Base-by-base conservation (phyloP, 2,329 filamentous ascomycete species). In the Drechslera avenae region DNA sequence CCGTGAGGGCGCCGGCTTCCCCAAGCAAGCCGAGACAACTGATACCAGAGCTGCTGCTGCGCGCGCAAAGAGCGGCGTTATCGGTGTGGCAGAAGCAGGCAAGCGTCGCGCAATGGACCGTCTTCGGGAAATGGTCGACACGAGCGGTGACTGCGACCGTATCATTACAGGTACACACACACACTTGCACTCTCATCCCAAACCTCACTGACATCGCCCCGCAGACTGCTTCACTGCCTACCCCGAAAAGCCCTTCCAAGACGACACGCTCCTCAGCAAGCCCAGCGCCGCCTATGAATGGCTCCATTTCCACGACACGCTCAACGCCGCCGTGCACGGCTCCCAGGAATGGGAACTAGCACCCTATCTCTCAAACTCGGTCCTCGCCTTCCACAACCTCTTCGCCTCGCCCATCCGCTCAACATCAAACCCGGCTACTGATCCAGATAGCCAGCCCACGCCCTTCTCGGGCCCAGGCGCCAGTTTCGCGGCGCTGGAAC, bases 291-390 rank as follows among this genome's bases (percentile, higher is more conserved):
- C 90, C 0, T 96, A 96, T 72, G 93, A 97, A 67, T 99, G 94
- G 94, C 83, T 99, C 47, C 81, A 95, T 72, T 97, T 99, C 74
- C 90, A 97, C 73, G 94, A 97, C 65, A 79, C 80, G 0, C 86
- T 96, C 56, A 91, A 90, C 18, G 86, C 87, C 1, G 85, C 87
- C 32, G 82, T 97, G 1, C 95, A 87, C 68, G 78, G 85, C n/a
- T 86, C 84, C 52, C 93, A 97, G 71, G 92, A 96, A 48, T 99
- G 94, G 89, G 94, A 99, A 73, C 78, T 99, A 13, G 84, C 83
- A 0, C 87, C 90, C 0, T 99, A 99, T 71, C 83, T 97, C 40
- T 90, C 87, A 64, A 89, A 94, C 60, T 87, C 93, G 0, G 83
- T 94, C 13, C 82, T 97, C 1, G 94, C 90, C 3, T 97, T 96